Conservation (phyloP, 768 basidiomycete genomes). For the Leccinellum luteum region DNA sequence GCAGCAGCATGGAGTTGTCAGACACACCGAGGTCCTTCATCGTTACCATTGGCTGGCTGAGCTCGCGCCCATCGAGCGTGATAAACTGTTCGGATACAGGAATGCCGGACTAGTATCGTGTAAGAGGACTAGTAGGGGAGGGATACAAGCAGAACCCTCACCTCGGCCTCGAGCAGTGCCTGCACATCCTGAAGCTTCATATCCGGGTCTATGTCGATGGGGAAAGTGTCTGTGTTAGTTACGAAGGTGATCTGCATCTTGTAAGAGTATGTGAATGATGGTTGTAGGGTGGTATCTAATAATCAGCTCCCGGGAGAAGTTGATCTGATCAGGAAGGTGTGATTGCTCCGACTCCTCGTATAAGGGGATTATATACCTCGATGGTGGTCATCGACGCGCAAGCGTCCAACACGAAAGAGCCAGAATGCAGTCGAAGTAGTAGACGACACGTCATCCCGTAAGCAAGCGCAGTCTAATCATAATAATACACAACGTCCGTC, state of each 20-base stretch:
- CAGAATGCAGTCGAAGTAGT: slow-evolving; percentile 20
- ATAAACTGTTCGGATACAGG: slow-evolving; percentile 72
- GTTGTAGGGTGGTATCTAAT: slow-evolving; percentile 5
- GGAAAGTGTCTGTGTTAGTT: slow-evolving; percentile 61
- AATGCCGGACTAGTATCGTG: slow-evolving; percentile 61
- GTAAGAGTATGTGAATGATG: background rate
- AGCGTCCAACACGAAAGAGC: slow-evolving; percentile 16
- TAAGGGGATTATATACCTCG: slow-evolving; percentile 18
- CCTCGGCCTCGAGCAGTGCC: slow-evolving; percentile 95
- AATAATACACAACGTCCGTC: background rate
- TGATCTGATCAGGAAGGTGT: slow-evolving; percentile 26
- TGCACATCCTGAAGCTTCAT: slow-evolving; percentile 93
- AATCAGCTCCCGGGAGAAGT: background rate
- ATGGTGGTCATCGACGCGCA: slow-evolving; percentile 14
- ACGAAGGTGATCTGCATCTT: slow-evolving; percentile 69
- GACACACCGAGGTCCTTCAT: slow-evolving; percentile 62
- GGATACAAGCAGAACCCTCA: slow-evolving; percentile 37
- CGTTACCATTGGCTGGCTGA: slow-evolving; percentile 64
- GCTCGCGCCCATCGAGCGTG: slow-evolving; percentile 61
- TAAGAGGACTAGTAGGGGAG: background rate
- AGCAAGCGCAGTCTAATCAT: slow-evolving; percentile 11
- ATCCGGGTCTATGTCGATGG: slow-evolving; percentile 80
- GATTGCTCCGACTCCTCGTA: background rate
- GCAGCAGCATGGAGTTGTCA: slow-evolving; percentile 60
- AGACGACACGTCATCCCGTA: slow-evolving; percentile 16